These are phyloP conservation scores for Pistacia integerrima DNA, from an alignment of 345 rosid genomes.

Conservation along the genomic window DNA sequence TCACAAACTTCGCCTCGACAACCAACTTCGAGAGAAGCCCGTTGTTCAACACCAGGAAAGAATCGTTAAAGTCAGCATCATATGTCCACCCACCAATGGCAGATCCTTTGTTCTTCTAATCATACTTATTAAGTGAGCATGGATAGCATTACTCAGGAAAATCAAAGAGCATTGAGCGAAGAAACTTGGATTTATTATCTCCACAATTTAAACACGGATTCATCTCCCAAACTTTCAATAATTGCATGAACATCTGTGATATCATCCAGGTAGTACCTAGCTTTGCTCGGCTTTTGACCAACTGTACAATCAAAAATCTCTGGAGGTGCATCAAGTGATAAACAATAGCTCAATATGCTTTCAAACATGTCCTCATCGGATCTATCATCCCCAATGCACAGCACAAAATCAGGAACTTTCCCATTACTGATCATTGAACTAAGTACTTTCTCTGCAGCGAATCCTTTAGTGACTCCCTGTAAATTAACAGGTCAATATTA, in stretches of 20 bases:
- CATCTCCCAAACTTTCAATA: slow-evolving; percentile 44
- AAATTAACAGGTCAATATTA: not conserved
- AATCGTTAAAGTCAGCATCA: slow-evolving; percentile 12
- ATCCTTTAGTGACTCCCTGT: slow-evolving; percentile 64
- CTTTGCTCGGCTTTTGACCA: slow-evolving; percentile 68
- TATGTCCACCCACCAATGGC: not conserved
- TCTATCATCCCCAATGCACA: slow-evolving; percentile 69
- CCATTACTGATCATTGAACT: slow-evolving; percentile 36
- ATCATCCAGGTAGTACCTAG: slow-evolving; percentile 59
- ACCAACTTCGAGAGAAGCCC: slow-evolving; percentile 5
- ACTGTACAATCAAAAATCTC: slow-evolving; percentile 64
- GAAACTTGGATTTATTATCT: too few species aligned
- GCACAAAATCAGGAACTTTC: slow-evolving; percentile 46
- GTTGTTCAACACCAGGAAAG: slow-evolving; percentile 5
- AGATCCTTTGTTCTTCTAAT: not conserved
- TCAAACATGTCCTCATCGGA: slow-evolving; percentile 74
- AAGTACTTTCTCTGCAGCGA: slow-evolving; percentile 52
- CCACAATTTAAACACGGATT: not conserved
- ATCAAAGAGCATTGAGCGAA: too few species aligned
- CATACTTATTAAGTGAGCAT: not conserved
- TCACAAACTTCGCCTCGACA: not conserved
- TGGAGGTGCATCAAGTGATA: slow-evolving; percentile 31
- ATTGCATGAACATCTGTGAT: slow-evolving; percentile 40
- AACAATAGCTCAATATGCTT: slow-evolving; percentile 39
- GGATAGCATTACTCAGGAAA: too few species aligned